These are phyloP conservation scores for Clonostachys byssicola DNA, from an alignment of 2,329 filamentous ascomycete genomes.

Conservation along the genomic window DNA sequence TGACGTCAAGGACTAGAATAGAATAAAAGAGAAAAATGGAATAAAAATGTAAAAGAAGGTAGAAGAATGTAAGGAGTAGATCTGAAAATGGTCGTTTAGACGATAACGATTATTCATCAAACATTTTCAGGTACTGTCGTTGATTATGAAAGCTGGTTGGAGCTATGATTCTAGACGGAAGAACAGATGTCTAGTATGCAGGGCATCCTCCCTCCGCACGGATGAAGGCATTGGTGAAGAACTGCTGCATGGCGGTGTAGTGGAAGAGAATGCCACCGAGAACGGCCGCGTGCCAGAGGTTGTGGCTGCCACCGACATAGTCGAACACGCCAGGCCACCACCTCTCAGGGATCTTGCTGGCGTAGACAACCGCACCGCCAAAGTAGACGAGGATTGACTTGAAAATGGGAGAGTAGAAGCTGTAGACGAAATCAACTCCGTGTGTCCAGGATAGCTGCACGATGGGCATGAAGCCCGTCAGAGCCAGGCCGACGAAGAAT, in stretches of 20 bases:
- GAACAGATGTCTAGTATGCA: slow-evolving; percentile 17
- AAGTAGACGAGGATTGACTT: slow-evolving; percentile 89
- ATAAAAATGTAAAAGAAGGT: too few species aligned
- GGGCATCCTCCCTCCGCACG: slow-evolving; percentile 60
- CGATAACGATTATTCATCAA: too few species aligned
- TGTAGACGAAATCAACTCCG: slow-evolving; percentile 73
- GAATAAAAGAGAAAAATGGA: too few species aligned
- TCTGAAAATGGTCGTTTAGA: too few species aligned
- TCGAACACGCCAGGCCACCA: slow-evolving; percentile 94
- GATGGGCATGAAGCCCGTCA: slow-evolving; percentile 86
- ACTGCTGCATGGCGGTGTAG: slow-evolving; percentile 91
- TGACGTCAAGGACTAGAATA: too few species aligned
- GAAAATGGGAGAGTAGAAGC: slow-evolving; percentile 83
- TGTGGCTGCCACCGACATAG: slow-evolving; percentile 92
- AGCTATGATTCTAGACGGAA: too few species aligned
- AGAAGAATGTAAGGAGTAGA: too few species aligned
- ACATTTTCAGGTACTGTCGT: too few species aligned
- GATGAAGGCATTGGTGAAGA: slow-evolving; percentile 76
- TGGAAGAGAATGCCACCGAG: slow-evolving; percentile 96
- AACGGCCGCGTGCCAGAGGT: slow-evolving; percentile 95
- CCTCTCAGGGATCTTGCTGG: slow-evolving; percentile 86
- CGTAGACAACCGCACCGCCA: slow-evolving; percentile 79
- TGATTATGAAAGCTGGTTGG: too few species aligned
- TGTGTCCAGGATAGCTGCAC: slow-evolving; percentile 77
- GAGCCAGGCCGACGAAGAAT: slow-evolving; percentile 84